Percentiles rank a stretch among this genome's conserved stretches.
Conservation (phyloP, 345 rosid species). For the Arabidopsis thaliana region TAIR10.1 NC_003075.7:13541501-13542000, state of each 20-base stretch:
- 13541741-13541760: constrained; percentile 26
- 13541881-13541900: neutral
- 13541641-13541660: neutral
- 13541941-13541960: constrained; percentile 1
- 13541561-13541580: constrained; percentile 51
- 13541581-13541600: constrained; percentile 53
- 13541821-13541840: neutral
- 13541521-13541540: neutral
- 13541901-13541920: neutral
- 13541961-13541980: constrained; percentile 51
- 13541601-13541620: constrained; percentile 16
- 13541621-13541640: constrained; percentile 11
- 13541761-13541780: constrained; percentile 35
- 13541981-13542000: constrained; percentile 85
- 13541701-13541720: constrained; percentile 13
- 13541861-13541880: neutral
- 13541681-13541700: constrained; percentile 11
- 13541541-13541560: constrained; percentile 51
- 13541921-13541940: constrained; percentile 2
- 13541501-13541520: neutral
- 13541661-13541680: constrained; percentile 24
- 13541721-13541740: constrained; percentile 42
- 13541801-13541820: neutral
- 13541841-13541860: neutral
- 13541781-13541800: constrained; percentile 34